phyloP scores from a whole-genome alignment of 108 stramenopile genomes.

The Thalassiosira profunda region DNA sequence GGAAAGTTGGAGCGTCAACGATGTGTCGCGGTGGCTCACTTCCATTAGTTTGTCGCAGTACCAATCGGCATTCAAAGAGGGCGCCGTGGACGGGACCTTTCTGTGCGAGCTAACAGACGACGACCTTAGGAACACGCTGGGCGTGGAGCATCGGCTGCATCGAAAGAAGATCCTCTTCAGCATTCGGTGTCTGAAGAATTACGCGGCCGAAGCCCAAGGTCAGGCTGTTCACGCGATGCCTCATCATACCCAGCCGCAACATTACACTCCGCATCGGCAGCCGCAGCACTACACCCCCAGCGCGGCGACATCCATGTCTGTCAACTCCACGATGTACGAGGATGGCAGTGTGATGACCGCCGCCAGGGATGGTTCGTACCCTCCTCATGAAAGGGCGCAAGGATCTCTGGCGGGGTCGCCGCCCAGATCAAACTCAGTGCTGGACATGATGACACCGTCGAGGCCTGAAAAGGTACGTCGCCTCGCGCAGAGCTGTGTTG shows the following conservation, averaged over 20 bases:
- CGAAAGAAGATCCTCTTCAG: conserved; percentile 91
- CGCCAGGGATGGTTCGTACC: background rate
- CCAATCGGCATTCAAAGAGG: conserved; percentile 79
- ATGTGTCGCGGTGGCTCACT: conserved; percentile 86
- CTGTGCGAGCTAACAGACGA: conserved; percentile 91
- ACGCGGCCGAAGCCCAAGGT: conserved; percentile 21
- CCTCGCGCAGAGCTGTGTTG: background rate
- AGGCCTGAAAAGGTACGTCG: conserved; percentile 23
- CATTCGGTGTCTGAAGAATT: conserved; percentile 49
- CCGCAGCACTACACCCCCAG: conserved; percentile 4
- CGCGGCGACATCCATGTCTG: conserved; percentile 2
- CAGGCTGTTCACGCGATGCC: conserved; percentile 1
- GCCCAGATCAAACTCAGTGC: conserved; percentile 29
- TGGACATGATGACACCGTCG: conserved; percentile 47
- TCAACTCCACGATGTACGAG: conserved; percentile 18
- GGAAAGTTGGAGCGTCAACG: conserved; percentile 84
- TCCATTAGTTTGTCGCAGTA: conserved; percentile 85
- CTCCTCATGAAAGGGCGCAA: conserved; percentile 1
- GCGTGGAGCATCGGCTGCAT: conserved; percentile 90
- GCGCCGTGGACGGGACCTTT: conserved; percentile 90
- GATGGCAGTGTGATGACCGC: background rate
- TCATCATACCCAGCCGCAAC: conserved; percentile 3
- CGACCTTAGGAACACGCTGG: conserved; percentile 87
- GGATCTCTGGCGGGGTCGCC: conserved; percentile 14
- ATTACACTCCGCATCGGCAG: background rate